Evolutionary conservation across 148 eudicot genomes (phyloP).

Genomic region (Selenicereus undatus): DNA sequence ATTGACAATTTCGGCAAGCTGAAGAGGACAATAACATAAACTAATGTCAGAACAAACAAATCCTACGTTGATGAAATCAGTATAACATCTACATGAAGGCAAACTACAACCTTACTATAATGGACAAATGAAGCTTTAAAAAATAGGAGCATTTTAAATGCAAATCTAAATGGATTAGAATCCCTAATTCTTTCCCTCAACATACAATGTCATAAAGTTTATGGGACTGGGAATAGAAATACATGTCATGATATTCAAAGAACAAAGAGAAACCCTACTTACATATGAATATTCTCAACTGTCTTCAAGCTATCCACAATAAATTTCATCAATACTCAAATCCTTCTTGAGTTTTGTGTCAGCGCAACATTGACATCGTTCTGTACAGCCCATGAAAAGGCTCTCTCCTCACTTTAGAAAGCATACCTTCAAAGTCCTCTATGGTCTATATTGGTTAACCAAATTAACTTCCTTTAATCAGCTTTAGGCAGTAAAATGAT

Average conservation of each 20-base stretch:
- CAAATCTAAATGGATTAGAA: not conserved
- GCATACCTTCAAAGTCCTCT: not conserved
- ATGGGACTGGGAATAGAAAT: not conserved
- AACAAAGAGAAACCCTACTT: not conserved
- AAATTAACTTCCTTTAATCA: not conserved
- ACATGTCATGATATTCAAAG: not conserved
- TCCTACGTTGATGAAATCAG: not conserved
- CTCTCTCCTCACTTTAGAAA: not conserved
- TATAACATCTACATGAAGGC: not conserved
- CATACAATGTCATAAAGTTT: not conserved
- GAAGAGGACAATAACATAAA: conserved; percentile 22
- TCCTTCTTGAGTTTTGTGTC: not conserved
- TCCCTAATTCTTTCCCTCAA: not conserved
- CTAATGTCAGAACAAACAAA: conserved; percentile 3
- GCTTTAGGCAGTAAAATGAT: not conserved
- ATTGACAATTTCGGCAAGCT: conserved; percentile 94
- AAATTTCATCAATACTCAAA: not conserved
- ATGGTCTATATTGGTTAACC: not conserved
- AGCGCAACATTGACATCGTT: not conserved
- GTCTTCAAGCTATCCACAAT: not conserved
- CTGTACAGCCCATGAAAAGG: not conserved
- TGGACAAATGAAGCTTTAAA: not conserved
- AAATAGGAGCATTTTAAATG: not conserved
- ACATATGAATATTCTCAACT: not conserved
- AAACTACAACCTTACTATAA: not conserved